Evolutionary conservation across 768 basidiomycete species (phyloP).

Genomic region (Tulasnella sp.): DNA sequence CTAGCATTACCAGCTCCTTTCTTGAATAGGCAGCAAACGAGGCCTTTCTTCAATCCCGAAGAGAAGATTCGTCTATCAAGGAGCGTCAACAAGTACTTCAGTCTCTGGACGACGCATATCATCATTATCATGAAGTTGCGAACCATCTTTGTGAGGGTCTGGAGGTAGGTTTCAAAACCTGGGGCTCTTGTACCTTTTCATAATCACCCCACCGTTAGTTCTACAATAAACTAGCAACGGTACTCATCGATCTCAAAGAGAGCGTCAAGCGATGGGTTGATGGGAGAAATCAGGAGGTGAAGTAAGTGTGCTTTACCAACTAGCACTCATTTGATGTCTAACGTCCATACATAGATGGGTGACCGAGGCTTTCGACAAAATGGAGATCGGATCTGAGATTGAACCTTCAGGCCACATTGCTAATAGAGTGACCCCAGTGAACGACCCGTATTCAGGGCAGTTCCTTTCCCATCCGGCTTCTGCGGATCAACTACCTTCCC

Average conservation of each 20-base stretch:
- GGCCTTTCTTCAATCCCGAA: slow-evolving; percentile 59
- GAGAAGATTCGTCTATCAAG: slow-evolving; percentile 62
- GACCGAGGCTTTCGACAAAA: not conserved
- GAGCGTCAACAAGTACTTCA: slow-evolving; percentile 73
- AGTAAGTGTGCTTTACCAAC: slow-evolving; percentile 38
- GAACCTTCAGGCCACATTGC: too few species aligned
- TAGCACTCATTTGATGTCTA: not conserved
- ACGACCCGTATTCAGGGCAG: too few species aligned
- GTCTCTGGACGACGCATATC: slow-evolving; percentile 69
- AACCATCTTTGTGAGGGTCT: slow-evolving; percentile 81
- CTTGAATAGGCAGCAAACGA: slow-evolving; percentile 48
- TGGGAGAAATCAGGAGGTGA: slow-evolving; percentile 56
- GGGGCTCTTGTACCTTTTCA: not conserved
- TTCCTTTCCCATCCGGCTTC: too few species aligned
- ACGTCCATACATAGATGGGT: not conserved
- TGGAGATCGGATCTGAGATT: too few species aligned
- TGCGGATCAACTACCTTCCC: too few species aligned
- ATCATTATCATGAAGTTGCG: slow-evolving; percentile 74
- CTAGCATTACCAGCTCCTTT: not conserved
- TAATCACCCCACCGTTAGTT: slow-evolving; percentile 38
- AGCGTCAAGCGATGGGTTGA: slow-evolving; percentile 63
- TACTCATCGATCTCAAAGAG: slow-evolving; percentile 62
- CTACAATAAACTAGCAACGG: slow-evolving; percentile 70
- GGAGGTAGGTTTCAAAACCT: slow-evolving; percentile 40
- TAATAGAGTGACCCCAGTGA: too few species aligned